Evolutionary conservation across 441 rosid species (phyloP).

Genomic region (Gossypium schwendimanii): DNA sequence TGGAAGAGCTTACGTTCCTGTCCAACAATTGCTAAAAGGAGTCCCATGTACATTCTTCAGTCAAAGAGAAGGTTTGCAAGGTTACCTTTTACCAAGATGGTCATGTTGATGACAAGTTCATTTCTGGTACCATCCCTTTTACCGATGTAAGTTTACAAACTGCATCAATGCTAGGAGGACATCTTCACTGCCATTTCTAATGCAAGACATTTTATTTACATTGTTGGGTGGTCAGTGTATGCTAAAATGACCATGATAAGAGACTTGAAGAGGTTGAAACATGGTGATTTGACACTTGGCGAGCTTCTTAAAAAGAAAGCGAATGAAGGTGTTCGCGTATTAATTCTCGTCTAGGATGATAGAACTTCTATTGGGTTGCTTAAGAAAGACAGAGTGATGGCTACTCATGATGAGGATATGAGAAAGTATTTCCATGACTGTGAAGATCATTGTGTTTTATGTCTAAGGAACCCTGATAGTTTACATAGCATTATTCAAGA

Average conservation of each 20-base stretch:
- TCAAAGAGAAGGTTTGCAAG: slow-evolving; percentile 24
- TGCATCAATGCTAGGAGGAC: slow-evolving; percentile 28
- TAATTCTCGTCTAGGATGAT: slow-evolving; percentile 39
- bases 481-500: no score
- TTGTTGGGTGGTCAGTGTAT: slow-evolving; percentile 30
- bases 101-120: slow-evolving; percentile 23
- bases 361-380: slow-evolving; percentile 21
- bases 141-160: slow-evolving; percentile 16
- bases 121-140: slow-evolving; percentile 15
- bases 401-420: no score
- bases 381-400: no score
- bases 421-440: no score
- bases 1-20: slow-evolving; percentile 27
- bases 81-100: slow-evolving; percentile 35
- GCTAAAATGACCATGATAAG: slow-evolving; percentile 25
- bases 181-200: slow-evolving; percentile 25
- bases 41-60: slow-evolving; percentile 32
- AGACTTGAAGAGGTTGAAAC: slow-evolving; percentile 16
- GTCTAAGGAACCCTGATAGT: no score
- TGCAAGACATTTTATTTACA: slow-evolving; percentile 30
- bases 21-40: slow-evolving; percentile 21
- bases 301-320: slow-evolving; percentile 33
- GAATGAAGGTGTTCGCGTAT: slow-evolving; percentile 22
- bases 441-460: no score
- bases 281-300: slow-evolving; percentile 23